A percentile compares a stretch with the other conserved stretches of the same genome.
These are phyloP conservation scores for Verruconis gallopava DNA, from an alignment of 2,329 filamentous ascomycete genomes.

Conservation along the genomic window DNA sequence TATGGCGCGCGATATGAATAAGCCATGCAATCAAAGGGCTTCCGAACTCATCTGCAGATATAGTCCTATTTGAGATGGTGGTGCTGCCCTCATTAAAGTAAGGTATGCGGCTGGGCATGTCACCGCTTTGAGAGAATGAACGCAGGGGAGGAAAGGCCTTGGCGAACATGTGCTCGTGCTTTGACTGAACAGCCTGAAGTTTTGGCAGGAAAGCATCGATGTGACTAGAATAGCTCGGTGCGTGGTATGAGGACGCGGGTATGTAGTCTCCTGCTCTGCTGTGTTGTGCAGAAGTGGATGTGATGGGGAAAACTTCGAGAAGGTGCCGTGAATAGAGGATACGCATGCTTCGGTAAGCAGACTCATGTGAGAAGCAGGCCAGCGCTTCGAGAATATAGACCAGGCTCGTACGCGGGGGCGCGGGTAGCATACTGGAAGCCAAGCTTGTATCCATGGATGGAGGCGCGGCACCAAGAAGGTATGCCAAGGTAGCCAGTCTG, in stretches of 20 bases:
- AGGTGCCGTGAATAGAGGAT: slow-evolving; percentile 32
- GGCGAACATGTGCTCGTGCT: slow-evolving; percentile 24
- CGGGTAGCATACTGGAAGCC: slow-evolving; percentile 2
- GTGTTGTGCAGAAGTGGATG: neutral
- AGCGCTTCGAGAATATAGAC: slow-evolving; percentile 65
- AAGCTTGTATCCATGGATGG: neutral
- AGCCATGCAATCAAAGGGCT: slow-evolving; percentile 37
- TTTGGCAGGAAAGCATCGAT: slow-evolving; percentile 21
- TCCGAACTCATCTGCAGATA: slow-evolving; percentile 28
- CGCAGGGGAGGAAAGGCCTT: slow-evolving; percentile 32
- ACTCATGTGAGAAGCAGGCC: slow-evolving; percentile 62
- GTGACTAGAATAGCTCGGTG: slow-evolving; percentile 7
- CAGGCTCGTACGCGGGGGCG: slow-evolving; percentile 28
- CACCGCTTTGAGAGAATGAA: slow-evolving; percentile 12
- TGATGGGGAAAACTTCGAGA: slow-evolving; percentile 16
- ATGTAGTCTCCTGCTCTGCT: neutral
- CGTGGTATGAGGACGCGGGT: too few species aligned
- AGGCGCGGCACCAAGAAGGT: slow-evolving; percentile 50
- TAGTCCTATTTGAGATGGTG: slow-evolving; percentile 8
- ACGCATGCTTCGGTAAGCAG: slow-evolving; percentile 62
- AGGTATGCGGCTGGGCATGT: slow-evolving; percentile 1
- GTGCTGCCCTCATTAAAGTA: slow-evolving; percentile 3
- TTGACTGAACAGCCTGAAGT: slow-evolving; percentile 25
- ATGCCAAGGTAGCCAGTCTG: slow-evolving; percentile 48
- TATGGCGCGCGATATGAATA: slow-evolving; percentile 30